Evolutionary conservation across 306 rosid genomes (phyloP).

Genomic region (Begonia loranthoides): DNA sequence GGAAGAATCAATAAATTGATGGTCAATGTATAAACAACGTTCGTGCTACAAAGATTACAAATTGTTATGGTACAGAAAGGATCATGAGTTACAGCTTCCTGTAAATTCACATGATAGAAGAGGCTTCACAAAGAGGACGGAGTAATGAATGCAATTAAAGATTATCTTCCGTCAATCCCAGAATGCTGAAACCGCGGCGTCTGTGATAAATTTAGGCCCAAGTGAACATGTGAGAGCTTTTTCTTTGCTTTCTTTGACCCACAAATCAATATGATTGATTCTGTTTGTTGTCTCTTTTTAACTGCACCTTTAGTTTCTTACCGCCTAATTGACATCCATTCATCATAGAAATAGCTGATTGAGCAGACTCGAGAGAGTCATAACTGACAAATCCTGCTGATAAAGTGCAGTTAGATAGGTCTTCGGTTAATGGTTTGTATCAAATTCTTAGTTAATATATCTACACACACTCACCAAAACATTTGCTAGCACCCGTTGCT

Average conservation of each 20-base stretch:
- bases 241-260: conserved; percentile 27
- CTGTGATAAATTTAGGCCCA: conserved; percentile 12
- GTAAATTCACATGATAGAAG: conserved; percentile 17
- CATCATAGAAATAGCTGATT: conserved; percentile 75
- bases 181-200: conserved; percentile 17
- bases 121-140: background rate
- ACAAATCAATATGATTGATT: conserved; percentile 63
- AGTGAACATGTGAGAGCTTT: conserved; percentile 12
- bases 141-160: conserved; percentile 17
- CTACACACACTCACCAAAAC: conserved; percentile 66
- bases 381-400: conserved; percentile 94
- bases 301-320: conserved; percentile 93
- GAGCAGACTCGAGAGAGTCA: conserved; percentile 80
- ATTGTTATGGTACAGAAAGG: conserved; percentile 46
- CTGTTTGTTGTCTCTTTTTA: conserved; percentile 93
- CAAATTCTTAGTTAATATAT: conserved; percentile 12
- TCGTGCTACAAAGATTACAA: conserved; percentile 75
- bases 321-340: conserved; percentile 88
- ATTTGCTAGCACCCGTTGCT: conserved; percentile 96
- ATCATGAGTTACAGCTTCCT: conserved; percentile 54
- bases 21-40: conserved; percentile 57
- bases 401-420: conserved; percentile 16
- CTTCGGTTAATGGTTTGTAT: conserved; percentile 7
- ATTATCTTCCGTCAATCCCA: conserved; percentile 19
- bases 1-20: conserved; percentile 92